Percentiles rank a stretch among this genome's conserved stretches.
Conservation (phyloP, 805 yeast genomes). For the Metschnikowia picachoensis region DNA sequence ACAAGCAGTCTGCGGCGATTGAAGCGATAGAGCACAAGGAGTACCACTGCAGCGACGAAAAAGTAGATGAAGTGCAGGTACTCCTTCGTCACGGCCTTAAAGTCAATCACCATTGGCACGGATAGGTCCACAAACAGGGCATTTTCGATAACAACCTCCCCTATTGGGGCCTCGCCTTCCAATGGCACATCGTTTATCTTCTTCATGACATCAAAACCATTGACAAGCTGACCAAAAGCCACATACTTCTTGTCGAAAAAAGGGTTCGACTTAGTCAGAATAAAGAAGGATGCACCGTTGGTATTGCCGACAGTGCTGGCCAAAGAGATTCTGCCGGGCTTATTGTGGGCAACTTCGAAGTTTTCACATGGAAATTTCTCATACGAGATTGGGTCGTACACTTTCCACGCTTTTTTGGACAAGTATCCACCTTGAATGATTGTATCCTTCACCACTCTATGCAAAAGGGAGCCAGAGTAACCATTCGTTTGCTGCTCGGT, state of each 20-base stretch:
- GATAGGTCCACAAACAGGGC: constrained; percentile 3
- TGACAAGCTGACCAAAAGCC: constrained; percentile 26
- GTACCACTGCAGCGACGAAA: constrained; percentile 1
- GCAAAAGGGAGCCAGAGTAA: constrained; percentile 24
- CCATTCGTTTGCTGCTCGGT: constrained; percentile 27
- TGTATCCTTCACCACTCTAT: constrained; percentile 33
- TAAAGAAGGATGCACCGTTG: constrained; percentile 25
- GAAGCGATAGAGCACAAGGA: constrained; percentile 6
- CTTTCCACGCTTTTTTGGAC: constrained; percentile 6
- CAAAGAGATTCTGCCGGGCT: constrained; percentile 31
- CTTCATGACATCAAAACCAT: constrained; percentile 19
- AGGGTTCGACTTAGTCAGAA: constrained; percentile 17
- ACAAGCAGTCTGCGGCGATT: constrained; percentile 14
- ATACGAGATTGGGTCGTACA: constrained; percentile 23
- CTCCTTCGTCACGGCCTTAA: constrained; percentile 9
- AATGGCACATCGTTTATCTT: constrained; percentile 9
- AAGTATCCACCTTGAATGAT: constrained; percentile 41
- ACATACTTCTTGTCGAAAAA: constrained; percentile 24
- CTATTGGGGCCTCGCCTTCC: constrained; percentile 8
- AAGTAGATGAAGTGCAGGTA: constrained; percentile 13
- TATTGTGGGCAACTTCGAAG: constrained; percentile 24
- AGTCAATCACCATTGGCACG: constrained; percentile 1
- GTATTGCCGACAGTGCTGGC: constrained; percentile 25
- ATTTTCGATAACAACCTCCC: constrained; percentile 7
- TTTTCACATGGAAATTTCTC: constrained; percentile 27